A percentile compares a stretch with the other conserved stretches of the same genome.
Conservation (phyloP, 768 basidiomycete genomes). For the Hericium rajendrae region DNA sequence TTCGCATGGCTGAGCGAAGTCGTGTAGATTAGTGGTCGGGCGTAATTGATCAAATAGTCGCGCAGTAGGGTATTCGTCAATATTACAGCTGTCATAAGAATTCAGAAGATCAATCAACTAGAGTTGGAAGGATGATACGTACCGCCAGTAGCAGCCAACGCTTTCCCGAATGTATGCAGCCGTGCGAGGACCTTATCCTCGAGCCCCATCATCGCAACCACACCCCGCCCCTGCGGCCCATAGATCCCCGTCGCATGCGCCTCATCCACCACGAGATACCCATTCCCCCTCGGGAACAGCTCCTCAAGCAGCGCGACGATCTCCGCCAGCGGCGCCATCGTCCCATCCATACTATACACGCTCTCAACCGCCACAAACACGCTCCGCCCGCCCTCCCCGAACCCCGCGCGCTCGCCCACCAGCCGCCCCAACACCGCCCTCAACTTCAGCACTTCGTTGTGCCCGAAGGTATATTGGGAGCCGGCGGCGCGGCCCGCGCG, state of each 20-base stretch:
- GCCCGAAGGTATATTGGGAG: constrained; percentile 44
- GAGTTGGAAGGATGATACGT: constrained; percentile 21
- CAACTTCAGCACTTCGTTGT: constrained; percentile 58
- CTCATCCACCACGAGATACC: constrained; percentile 79
- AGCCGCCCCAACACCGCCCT: constrained; percentile 34
- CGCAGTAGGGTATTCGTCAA: constrained; percentile 63
- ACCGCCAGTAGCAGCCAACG: constrained; percentile 81
- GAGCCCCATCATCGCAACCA: constrained; percentile 61
- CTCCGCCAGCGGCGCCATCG: constrained; percentile 62
- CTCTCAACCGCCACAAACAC: constrained; percentile 83
- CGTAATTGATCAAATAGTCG: constrained; percentile 87
- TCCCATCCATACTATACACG: constrained; percentile 95
- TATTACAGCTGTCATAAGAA: constrained; percentile 50
- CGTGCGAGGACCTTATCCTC: constrained; percentile 66
- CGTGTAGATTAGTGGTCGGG: constrained; percentile 84
- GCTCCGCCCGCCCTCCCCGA: constrained; percentile 32
- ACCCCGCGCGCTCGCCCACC: constrained; percentile 23
- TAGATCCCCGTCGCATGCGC: constrained; percentile 92
- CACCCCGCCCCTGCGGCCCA: constrained; percentile 66
- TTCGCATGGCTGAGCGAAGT: constrained; percentile 74
- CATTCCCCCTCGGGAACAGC: constrained; percentile 51
- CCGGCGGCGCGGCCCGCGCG: constrained; percentile 39
- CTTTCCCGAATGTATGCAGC: constrained; percentile 91
- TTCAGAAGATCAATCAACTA: not conserved
- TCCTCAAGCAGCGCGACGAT: constrained; percentile 58